These are phyloP conservation scores for Podila clonocystis DNA, from an alignment of 192 early-diverging fungal genomes.

Conservation along the genomic window DNA sequence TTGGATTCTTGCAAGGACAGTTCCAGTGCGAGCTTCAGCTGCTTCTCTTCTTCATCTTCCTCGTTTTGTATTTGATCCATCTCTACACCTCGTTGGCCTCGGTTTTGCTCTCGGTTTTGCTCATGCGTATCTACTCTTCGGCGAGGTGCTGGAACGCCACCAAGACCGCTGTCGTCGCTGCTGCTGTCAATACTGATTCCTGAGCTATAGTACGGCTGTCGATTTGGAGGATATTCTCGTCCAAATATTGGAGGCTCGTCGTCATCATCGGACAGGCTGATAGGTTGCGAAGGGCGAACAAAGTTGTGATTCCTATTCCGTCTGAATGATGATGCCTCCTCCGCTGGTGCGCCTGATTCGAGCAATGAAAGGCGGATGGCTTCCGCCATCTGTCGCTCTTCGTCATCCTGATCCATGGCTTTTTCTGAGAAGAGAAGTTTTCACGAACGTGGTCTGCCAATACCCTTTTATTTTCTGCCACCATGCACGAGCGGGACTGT, in stretches of 20 bases:
- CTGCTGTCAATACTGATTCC: no score
- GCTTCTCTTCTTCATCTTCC: conserved; percentile 26
- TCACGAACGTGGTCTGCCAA: background rate
- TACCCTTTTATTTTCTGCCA: background rate
- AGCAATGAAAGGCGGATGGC: conserved; percentile 39
- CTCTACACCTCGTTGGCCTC: background rate
- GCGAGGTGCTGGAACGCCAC: background rate
- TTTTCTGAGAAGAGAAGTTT: background rate
- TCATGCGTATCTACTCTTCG: background rate
- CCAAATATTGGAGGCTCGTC: no score
- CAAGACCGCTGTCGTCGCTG: no score
- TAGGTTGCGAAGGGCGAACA: background rate
- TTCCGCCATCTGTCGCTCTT: conserved; percentile 30
- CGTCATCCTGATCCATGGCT: conserved; percentile 23
- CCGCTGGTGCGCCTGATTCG: conserved; percentile 4
- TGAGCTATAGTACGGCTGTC: no score
- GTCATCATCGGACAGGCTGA: background rate
- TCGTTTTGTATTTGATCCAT: background rate
- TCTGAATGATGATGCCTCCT: background rate
- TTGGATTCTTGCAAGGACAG: conserved; percentile 6
- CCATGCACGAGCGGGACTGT: no score
- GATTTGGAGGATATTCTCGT: no score
- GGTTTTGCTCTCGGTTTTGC: no score
- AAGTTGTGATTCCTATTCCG: background rate
- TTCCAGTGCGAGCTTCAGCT: conserved; percentile 23